Evolutionary conservation across 176 grass and related monocot species (phyloP).

Genomic region (bread wheat (Triticum aestivum)): IWGSC_CS_RefSeq_v2.1 NC_057811.1:292428743-292429242

Average conservation of each 20-base stretch:
- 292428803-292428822: neutral
- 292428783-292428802: neutral
- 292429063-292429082: too few relatives aligned
- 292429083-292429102: too few relatives aligned
- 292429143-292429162: too few relatives aligned
- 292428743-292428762: neutral
- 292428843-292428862: constrained; percentile 87
- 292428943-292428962: constrained; percentile 58
- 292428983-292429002: constrained; percentile 40
- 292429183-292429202: too few relatives aligned
- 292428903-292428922: constrained; percentile 56
- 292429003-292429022: neutral
- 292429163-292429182: too few relatives aligned
- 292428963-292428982: constrained; percentile 84
- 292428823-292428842: neutral
- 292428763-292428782: neutral
- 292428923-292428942: constrained; percentile 38
- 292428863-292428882: constrained; percentile 89
- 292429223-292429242: too few relatives aligned
- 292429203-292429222: too few relatives aligned
- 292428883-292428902: constrained; percentile 75
- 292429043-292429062: too few relatives aligned
- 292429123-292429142: too few relatives aligned
- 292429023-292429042: too few relatives aligned
- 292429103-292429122: too few relatives aligned